phyloP scores from a whole-genome alignment of 2,329 filamentous ascomycete species.

The Teratosphaeria destructans region DNA sequence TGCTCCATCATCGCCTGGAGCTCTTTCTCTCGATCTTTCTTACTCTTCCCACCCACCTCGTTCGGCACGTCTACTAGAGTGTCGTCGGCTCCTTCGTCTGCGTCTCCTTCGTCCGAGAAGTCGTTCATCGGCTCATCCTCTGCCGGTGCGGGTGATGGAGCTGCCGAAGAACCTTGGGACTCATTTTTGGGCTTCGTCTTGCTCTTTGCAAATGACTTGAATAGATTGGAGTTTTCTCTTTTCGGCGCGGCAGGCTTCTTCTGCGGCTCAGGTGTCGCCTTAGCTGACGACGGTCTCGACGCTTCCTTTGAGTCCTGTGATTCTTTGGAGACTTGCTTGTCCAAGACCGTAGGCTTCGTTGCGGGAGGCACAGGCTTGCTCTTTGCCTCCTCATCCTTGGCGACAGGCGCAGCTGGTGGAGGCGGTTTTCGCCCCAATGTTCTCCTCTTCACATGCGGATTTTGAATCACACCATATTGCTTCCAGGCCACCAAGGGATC shows the following conservation, averaged over 20 bases:
- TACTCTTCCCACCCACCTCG: constrained; percentile 29
- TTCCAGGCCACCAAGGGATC: constrained; percentile 50
- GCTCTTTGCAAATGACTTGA: constrained; percentile 66
- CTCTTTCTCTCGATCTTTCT: constrained; percentile 55
- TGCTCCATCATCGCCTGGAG: constrained; percentile 69
- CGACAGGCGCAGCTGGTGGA: constrained; percentile 23
- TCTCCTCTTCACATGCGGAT: constrained; percentile 54
- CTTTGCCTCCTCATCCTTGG: constrained; percentile 10
- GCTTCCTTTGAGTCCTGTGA: constrained; percentile 8
- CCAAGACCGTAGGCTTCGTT: constrained; percentile 15
- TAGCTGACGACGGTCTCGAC: constrained; percentile 11
- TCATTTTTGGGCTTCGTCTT: constrained; percentile 45
- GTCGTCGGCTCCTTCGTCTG: constrained; percentile 46
- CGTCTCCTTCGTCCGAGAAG: constrained; percentile 41
- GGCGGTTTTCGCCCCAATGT: constrained; percentile 29
- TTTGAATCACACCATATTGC: constrained; percentile 64
- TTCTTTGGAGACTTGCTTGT: constrained; percentile 10
- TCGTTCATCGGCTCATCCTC: constrained; percentile 23
- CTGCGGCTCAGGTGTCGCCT: constrained; percentile 22
- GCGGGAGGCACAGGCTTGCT: constrained; percentile 8
- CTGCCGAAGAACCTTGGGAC: constrained; percentile 27
- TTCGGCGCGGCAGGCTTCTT: constrained; percentile 39
- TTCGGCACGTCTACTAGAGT: constrained; percentile 26
- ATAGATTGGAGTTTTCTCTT: constrained; percentile 51
- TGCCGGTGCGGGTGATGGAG: constrained; percentile 25